Evolutionary conservation across 257 asterid genomes (phyloP).

Genomic region (Nicotiana benthamiana): DNA sequence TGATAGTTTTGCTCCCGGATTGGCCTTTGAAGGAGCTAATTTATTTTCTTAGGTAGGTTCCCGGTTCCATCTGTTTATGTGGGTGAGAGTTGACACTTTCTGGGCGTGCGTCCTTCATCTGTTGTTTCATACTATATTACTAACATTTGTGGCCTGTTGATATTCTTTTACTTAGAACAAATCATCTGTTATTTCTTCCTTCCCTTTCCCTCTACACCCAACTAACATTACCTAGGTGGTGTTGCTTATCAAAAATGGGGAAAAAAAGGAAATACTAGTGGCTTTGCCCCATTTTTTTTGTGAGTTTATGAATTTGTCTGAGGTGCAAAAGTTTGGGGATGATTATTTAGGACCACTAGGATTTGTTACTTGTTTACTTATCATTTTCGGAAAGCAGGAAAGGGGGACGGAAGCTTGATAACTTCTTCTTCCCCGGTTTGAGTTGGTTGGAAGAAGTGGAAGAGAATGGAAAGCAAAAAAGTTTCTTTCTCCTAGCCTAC

Average conservation of each 20-base stretch:
- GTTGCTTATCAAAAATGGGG: no score
- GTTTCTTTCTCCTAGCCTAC: no score
- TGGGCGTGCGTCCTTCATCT: not conserved
- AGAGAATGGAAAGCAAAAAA: no score
- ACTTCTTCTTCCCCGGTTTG: no score
- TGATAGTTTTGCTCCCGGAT: not conserved
- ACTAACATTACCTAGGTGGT: not conserved
- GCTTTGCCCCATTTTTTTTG: not conserved
- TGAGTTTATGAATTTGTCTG: not conserved
- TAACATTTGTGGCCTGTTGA: not conserved
- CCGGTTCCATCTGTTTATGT: not conserved
- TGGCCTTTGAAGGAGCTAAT: not conserved
- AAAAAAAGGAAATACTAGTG: no score
- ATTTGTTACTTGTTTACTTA: not conserved
- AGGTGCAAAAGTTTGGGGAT: not conserved
- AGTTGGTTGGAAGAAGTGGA: no score
- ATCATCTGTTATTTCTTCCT: not conserved
- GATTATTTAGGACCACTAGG: not conserved
- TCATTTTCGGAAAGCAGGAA: not conserved
- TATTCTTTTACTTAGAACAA: not conserved
- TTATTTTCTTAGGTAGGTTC: not conserved
- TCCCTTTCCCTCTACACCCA: not conserved
- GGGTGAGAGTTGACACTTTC: not conserved
- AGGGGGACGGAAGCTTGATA: no score
- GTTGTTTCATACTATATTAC: not conserved